These are phyloP conservation scores for Picochlorum sp. DNA, from an alignment of 139 green algal species.

Conservation along the genomic window DNA sequence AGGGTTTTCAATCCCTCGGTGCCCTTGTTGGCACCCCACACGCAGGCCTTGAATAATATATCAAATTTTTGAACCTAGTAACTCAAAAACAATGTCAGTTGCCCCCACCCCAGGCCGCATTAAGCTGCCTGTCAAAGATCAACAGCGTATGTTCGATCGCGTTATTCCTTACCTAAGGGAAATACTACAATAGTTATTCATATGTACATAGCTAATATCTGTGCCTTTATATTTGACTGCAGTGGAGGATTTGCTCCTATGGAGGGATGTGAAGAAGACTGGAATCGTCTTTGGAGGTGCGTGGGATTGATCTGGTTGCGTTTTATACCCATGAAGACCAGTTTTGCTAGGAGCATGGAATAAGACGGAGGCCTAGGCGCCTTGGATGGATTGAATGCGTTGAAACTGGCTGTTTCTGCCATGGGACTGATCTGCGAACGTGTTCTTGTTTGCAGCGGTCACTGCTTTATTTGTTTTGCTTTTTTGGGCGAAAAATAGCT, in stretches of 20 bases:
- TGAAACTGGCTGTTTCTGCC: background rate
- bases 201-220: no score
- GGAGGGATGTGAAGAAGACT: constrained; percentile 33
- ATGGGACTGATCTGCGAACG: background rate
- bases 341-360: no score
- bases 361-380: no score
- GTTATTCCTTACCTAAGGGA: no score
- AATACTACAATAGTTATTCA: no score
- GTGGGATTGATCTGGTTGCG: background rate
- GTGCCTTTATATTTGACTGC: background rate
- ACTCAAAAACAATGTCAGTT: background rate
- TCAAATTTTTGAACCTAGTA: background rate
- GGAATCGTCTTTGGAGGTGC: constrained; percentile 29
- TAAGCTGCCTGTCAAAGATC: constrained; percentile 14
- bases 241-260: constrained; percentile 52
- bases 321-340: no score
- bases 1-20: no score
- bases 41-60: background rate
- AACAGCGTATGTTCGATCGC: background rate
- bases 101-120: background rate
- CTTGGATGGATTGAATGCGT: no score
- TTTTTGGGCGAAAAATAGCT: constrained; percentile 15
- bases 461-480: constrained; percentile 39
- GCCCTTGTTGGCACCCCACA: no score
- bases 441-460: constrained; percentile 5